Percentiles rank a stretch among this genome's conserved stretches.
Conservation (phyloP, 1,284 basidiomycete species). For the Taiwanofungus camphoratus region DNA sequence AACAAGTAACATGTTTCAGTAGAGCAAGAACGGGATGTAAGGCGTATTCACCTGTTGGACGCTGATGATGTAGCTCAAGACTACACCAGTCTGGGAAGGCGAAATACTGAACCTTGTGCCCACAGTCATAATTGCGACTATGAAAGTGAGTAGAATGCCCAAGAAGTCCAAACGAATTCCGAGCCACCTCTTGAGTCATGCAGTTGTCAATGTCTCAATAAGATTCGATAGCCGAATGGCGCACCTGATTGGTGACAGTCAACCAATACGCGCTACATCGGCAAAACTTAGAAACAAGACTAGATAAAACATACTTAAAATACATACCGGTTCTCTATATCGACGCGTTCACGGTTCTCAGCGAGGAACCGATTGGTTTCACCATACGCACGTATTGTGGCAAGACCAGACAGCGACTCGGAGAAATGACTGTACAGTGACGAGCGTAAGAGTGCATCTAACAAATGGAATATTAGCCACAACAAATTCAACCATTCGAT, state of each 20-base stretch:
- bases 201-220: too few relatives aligned
- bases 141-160: constrained; percentile 72
- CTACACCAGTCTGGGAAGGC: constrained; percentile 72
- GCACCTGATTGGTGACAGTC: constrained; percentile 71
- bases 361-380: constrained; percentile 59
- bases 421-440: constrained; percentile 78
- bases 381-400: constrained; percentile 74
- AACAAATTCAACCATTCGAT: not conserved
- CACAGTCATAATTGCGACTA: constrained; percentile 76
- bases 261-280: constrained; percentile 83
- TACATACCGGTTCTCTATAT: constrained; percentile 75
- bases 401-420: constrained; percentile 71
- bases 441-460: constrained; percentile 69
- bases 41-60: constrained; percentile 67
- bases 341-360: constrained; percentile 76
- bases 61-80: constrained; percentile 72
- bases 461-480: constrained; percentile 36
- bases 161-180: constrained; percentile 85
- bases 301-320: not conserved
- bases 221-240: constrained; percentile 18
- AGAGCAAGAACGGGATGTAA: not conserved
- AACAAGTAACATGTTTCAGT: constrained; percentile 3
- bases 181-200: constrained; percentile 90
- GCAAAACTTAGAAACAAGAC: not conserved
- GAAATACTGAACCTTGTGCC: constrained; percentile 70